Evolutionary conservation across 2,329 filamentous ascomycete genomes (phyloP).

Genomic region (Exophiala dermatitidis): DNA sequence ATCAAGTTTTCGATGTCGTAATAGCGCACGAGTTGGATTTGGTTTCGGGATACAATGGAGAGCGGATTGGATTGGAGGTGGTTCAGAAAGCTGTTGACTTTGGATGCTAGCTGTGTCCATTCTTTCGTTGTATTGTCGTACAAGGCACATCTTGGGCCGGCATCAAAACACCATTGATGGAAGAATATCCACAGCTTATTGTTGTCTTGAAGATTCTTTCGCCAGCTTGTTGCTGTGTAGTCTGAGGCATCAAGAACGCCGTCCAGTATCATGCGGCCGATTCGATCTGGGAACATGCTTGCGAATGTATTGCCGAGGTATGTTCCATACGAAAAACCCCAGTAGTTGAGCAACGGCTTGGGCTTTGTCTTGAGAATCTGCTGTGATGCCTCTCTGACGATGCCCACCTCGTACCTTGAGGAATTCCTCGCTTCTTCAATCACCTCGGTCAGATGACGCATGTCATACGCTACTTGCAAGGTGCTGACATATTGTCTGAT

Average conservation of each 20-base stretch:
- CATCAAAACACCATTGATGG: conserved; percentile 48
- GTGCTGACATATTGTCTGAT: conserved; percentile 30
- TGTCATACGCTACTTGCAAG: conserved; percentile 33
- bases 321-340: conserved; percentile 47
- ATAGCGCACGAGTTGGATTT: neutral
- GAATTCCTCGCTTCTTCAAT: conserved; percentile 28
- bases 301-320: conserved; percentile 42
- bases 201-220: conserved; percentile 45
- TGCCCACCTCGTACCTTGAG: conserved; percentile 10
- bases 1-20: neutral
- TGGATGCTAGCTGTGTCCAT: conserved; percentile 13
- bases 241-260: conserved; percentile 40
- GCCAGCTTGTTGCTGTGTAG: conserved; percentile 45
- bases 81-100: conserved; percentile 16
- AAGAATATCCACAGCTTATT: conserved; percentile 50
- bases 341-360: conserved; percentile 37
- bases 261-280: conserved; percentile 39
- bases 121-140: conserved; percentile 20
- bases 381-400: neutral
- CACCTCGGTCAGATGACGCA: conserved; percentile 29
- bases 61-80: conserved; percentile 20
- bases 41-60: conserved; percentile 27
- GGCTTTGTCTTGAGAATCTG: neutral
- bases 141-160: conserved; percentile 44
- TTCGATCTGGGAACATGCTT: conserved; percentile 37